Evolutionary conservation across 78 protist species (phyloP), one percentile per base, ranked within the genome.

Genomic region (Speleostelium caveatum): DNA sequence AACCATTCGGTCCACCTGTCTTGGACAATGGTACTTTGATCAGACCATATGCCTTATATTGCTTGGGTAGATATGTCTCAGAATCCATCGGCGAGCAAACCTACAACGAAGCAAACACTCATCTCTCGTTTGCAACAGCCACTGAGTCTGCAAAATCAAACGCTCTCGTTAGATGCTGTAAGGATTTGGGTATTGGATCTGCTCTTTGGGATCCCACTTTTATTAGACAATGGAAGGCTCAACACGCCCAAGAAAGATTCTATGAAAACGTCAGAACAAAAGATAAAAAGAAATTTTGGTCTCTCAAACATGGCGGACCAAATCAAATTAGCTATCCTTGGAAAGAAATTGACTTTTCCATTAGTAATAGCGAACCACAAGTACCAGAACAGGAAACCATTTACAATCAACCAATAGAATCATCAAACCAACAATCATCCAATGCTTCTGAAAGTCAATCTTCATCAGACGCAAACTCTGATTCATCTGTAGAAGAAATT

Each of bases 151-250:
- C 86, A 6, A 89, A 91, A 74, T 79, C 93, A 22, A 94, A 94
- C 58, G 96, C 96, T 2, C 53, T 94, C 30, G 89, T 86, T 24
- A 63, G 96, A 30, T 80, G 93, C 45, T 90, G 94, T 79, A 94
- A 94, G 33, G 96, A 94, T 61, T 28, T 94, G 0, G 96, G 96
- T n/a, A 90, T 94, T 33, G 94, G 93, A 5, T 59, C 92, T 7
- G 56, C 65, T 51, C 87, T 94, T 7, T 91, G 94, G 94, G 94
- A 80, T 65, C 94, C 94, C 65, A 45, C 21, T 22, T 94, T 79
- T 38, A 94, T 94, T 33, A 35, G 80, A 53, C 73, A 74, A 65
- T 94, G 94, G 94, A 83, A 83, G 24, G 28, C 75, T 24, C 39
- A 59, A 51, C 24, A 91, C 32, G 91, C 96, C 21, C 32, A 33